Evolutionary conservation across 257 asterid species (phyloP).

Genomic region (Scutellaria galericulata): DNA sequence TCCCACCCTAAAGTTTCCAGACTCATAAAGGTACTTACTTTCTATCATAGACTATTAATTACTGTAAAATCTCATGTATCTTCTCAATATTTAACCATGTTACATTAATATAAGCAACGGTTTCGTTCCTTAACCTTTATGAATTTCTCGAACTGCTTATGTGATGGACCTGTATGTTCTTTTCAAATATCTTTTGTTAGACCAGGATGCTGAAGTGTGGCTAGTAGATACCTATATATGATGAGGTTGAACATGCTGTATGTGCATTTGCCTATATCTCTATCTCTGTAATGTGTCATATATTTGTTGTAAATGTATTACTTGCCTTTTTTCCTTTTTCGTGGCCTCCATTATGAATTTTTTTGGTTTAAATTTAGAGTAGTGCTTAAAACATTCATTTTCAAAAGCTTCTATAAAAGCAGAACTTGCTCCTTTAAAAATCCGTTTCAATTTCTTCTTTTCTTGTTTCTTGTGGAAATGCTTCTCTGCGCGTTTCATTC

Average conservation of each 20-base stretch:
- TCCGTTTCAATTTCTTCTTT: neutral
- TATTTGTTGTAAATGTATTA: constrained; percentile 7
- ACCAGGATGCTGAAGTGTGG: constrained; percentile 9
- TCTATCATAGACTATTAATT: constrained; percentile 25
- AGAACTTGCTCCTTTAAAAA: neutral
- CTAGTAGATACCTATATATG: constrained; percentile 15
- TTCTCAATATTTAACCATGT: constrained; percentile 29
- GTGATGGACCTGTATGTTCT: constrained; percentile 9
- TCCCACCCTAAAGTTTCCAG: constrained; percentile 74
- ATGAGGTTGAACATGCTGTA: constrained; percentile 25
- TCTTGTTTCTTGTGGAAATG: neutral
- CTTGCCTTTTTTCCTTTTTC: neutral
- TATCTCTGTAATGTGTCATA: neutral
- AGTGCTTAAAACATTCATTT: neutral
- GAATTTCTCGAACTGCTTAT: constrained; percentile 22
- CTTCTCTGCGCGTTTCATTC: neutral
- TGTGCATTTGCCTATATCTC: constrained; percentile 8
- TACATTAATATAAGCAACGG: constrained; percentile 3
- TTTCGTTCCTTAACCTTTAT: constrained; percentile 11
- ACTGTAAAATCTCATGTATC: constrained; percentile 4
- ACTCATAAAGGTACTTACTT: constrained; percentile 69
- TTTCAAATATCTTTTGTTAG: constrained; percentile 9
- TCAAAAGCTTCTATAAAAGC: constrained; percentile 22
- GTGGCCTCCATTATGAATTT: neutral
- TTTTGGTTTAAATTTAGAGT: neutral